Conservation (phyloP, 805 yeast genomes). For the Maudiozyma barnettii region DNA sequence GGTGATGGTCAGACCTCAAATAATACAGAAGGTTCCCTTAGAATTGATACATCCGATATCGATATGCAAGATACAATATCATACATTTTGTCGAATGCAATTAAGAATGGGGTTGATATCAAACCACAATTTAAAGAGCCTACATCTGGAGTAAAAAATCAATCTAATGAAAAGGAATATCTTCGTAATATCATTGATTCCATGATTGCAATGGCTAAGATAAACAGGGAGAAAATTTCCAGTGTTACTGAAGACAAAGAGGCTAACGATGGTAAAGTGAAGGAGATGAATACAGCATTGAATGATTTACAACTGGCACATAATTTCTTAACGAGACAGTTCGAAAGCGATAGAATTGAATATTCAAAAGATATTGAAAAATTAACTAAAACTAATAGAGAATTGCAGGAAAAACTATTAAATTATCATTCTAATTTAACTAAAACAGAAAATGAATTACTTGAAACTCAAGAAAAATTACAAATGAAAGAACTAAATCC, state of each 20-base stretch:
- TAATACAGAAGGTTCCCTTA: background rate
- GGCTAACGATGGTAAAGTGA: conserved; percentile 4
- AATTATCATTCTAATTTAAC: conserved; percentile 27
- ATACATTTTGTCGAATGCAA: conserved; percentile 22
- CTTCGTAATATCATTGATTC: conserved; percentile 24
- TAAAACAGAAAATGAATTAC: conserved; percentile 25
- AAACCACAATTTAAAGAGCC: conserved; percentile 9
- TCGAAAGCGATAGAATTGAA: conserved; percentile 52
- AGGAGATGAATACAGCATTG: conserved; percentile 45
- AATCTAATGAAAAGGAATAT: conserved; percentile 18
- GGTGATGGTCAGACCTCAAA: no score
- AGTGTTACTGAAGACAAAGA: background rate
- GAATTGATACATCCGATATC: background rate
- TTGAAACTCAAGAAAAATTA: conserved; percentile 31
- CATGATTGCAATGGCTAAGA: conserved; percentile 8
- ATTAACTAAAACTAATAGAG: conserved; percentile 40
- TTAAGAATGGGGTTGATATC: conserved; percentile 22
- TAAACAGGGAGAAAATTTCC: background rate
- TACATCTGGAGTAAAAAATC: conserved; percentile 3
- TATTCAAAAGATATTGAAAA: conserved; percentile 45
- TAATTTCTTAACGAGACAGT: conserved; percentile 56
- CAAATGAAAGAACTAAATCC: conserved; percentile 11
- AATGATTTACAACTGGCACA: conserved; percentile 65
- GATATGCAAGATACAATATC: conserved; percentile 24
- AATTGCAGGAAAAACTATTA: conserved; percentile 43